phyloP scores from a whole-genome alignment of 441 rosid genomes.

The Adansonia madagascariensis region DNA sequence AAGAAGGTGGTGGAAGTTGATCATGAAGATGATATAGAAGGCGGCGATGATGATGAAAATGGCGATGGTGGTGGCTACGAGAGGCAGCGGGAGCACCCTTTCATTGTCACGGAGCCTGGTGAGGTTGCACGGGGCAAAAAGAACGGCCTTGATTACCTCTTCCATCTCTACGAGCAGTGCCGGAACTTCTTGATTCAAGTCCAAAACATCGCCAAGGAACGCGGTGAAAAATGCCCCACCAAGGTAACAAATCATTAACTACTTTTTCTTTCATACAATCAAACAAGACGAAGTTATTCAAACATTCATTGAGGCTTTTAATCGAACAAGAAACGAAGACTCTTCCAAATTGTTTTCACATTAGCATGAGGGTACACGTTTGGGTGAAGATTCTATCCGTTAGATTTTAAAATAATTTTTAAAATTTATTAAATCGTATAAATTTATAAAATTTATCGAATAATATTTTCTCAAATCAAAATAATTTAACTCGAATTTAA shows the following conservation, averaged over 20 bases:
- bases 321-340: background rate
- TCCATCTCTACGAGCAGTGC: slow-evolving; percentile 95
- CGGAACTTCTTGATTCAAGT: slow-evolving; percentile 89
- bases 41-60: slow-evolving; percentile 36
- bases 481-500: no score
- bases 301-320: background rate
- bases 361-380: no score
- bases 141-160: slow-evolving; percentile 97
- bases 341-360: no score
- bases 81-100: slow-evolving; percentile 96
- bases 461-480: no score
- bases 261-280: background rate
- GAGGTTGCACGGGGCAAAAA: slow-evolving; percentile 98
- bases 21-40: slow-evolving; percentile 46
- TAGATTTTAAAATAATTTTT: no score
- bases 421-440: no score
- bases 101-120: slow-evolving; percentile 98
- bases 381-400: no score
- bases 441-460: no score
- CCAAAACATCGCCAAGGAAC: slow-evolving; percentile 85
- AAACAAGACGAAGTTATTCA: background rate
- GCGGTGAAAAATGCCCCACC: slow-evolving; percentile 96
- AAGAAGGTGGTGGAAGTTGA: slow-evolving; percentile 47
- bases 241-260: slow-evolving; percentile 52
- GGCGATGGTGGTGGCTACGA: slow-evolving; percentile 51